Percentiles rank a stretch among this genome's conserved stretches.
Evolutionary conservation across 352 stramenopile species (phyloP).

Genomic region (Saprolegnia diclina): DNA sequence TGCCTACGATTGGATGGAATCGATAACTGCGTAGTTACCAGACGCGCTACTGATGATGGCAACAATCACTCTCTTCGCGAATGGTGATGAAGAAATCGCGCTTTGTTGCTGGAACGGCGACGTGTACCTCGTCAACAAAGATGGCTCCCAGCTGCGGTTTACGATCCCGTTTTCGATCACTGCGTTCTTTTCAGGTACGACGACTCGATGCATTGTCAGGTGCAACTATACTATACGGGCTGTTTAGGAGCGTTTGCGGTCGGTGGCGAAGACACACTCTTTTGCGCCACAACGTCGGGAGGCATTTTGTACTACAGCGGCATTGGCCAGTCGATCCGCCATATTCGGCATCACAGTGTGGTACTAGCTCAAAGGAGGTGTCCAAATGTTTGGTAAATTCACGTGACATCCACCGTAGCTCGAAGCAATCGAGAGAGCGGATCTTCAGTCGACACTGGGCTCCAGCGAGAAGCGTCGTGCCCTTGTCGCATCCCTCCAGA

Average conservation of each 20-base stretch:
- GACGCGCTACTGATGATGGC: conserved; percentile 49
- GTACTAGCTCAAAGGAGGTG: not conserved
- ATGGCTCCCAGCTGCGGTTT: conserved; percentile 20
- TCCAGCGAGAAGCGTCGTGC: not conserved
- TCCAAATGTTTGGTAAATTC: not conserved
- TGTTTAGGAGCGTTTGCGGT: not conserved
- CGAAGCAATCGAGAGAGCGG: conserved; percentile 6
- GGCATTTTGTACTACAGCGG: conserved; percentile 23
- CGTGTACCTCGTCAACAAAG: conserved; percentile 19
- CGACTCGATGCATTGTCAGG: not conserved
- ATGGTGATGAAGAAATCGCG: conserved; percentile 18
- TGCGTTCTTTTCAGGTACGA: conserved; percentile 16
- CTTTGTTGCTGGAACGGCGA: conserved; percentile 23
- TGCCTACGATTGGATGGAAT: not conserved
- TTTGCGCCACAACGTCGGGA: conserved; percentile 20
- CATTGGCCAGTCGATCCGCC: conserved; percentile 21
- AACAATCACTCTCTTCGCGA: conserved; percentile 26
- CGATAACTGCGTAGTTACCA: conserved; percentile 34
- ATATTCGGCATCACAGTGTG: conserved; percentile 20
- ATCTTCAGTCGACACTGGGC: not conserved
- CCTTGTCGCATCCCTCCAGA: not conserved
- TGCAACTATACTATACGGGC: not conserved
- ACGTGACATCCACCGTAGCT: conserved; percentile 1
- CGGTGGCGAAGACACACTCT: conserved; percentile 15
- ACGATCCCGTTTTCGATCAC: conserved; percentile 22